phyloP scores from a whole-genome alignment of 2,329 filamentous ascomycete species.

The Diplodia seriata region DNA sequence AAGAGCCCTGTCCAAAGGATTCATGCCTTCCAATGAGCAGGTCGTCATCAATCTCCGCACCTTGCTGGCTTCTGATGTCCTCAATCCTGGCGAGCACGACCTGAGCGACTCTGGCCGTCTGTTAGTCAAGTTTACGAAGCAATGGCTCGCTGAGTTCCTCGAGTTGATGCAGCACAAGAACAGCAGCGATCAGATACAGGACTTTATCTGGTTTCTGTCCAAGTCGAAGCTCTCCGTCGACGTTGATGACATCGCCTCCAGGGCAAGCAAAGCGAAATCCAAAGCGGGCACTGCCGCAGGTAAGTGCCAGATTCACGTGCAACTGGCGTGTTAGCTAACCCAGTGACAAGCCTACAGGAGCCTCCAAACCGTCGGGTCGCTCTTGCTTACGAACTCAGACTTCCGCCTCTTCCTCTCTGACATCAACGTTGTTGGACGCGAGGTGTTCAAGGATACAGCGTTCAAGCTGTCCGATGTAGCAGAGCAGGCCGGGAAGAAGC shows the following conservation, averaged over 20 bases:
- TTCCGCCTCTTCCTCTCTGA: constrained; percentile 88
- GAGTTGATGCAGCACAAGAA: constrained; percentile 86
- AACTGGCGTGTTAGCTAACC: constrained; percentile 36
- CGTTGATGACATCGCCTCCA: constrained; percentile 66
- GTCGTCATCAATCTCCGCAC: constrained; percentile 78
- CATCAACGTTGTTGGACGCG: constrained; percentile 75
- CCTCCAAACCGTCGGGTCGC: constrained; percentile 78
- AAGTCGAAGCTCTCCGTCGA: constrained; percentile 76
- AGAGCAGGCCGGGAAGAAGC: constrained; percentile 72
- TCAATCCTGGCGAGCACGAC: constrained; percentile 76
- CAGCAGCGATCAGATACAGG: constrained; percentile 81
- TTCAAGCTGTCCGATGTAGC: constrained; percentile 79
- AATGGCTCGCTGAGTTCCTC: constrained; percentile 80
- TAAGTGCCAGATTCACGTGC: constrained; percentile 47
- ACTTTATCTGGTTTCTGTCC: constrained; percentile 84
- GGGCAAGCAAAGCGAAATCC: constrained; percentile 67
- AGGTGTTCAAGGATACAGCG: constrained; percentile 87
- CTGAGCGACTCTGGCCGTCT: constrained; percentile 79
- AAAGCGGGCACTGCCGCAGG: constrained; percentile 75
- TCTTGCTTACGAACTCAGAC: constrained; percentile 89
- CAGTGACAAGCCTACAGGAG: constrained; percentile 72
- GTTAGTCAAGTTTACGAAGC: constrained; percentile 73
- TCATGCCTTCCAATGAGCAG: constrained; percentile 92
- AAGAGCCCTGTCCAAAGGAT: constrained; percentile 80
- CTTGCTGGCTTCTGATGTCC: constrained; percentile 75